Evolutionary conservation across 2,329 filamentous ascomycete genomes (phyloP), one percentile per base, ranked within the genome.

Genomic region (Botrytis sinoallii): DNA sequence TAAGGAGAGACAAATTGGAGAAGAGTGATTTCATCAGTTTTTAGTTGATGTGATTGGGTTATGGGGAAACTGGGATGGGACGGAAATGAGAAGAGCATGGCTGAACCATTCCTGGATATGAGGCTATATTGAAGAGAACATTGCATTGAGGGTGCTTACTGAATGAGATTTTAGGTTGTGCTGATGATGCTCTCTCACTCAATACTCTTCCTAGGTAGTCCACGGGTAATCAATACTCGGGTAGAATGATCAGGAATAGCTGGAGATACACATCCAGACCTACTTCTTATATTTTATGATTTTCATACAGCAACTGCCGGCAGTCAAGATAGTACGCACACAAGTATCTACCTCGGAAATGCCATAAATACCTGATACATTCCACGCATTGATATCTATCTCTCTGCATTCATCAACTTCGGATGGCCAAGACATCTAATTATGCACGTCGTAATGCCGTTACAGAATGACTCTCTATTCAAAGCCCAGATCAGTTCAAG

Each of bases 1-100:
- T 71, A 71, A 2, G 68, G 68, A 71, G 22, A 71, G 55, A 68
- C 66, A 68, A 68, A 68, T 57, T 57, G 65, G 16, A 68, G 46
- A 20, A 25, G 48, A 22, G 46, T n/a, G 48, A 68, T 68, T 71
- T 46, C 40, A 71, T 44, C 46, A 64, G 69, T 20, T 22, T 59
- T 59, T 32, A 59, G 55, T 32, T 59, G 44, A 52, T n/a, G 29
- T 67, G 48, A 35, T 68, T 68, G 44, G 35, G 16, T 69, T 67
- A 16, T 29, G 60, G 22, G 25, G 22, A 14, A 40, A 20, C 42
- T 46, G 42, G 44, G 44, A 67, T 52, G 44, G 35, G 35, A 61
- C 6, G 5, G 32, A 14, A 38, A 59, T 32, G 29, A 59, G 48
- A 52, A 52, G 48, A 52, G 48, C 48, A n/a, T 59, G 16, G 29